Percentiles rank a stretch among this genome's conserved stretches.
Evolutionary conservation across 1,284 basidiomycete genomes (phyloP).

Genomic region (Coniophora puteana): DNA sequence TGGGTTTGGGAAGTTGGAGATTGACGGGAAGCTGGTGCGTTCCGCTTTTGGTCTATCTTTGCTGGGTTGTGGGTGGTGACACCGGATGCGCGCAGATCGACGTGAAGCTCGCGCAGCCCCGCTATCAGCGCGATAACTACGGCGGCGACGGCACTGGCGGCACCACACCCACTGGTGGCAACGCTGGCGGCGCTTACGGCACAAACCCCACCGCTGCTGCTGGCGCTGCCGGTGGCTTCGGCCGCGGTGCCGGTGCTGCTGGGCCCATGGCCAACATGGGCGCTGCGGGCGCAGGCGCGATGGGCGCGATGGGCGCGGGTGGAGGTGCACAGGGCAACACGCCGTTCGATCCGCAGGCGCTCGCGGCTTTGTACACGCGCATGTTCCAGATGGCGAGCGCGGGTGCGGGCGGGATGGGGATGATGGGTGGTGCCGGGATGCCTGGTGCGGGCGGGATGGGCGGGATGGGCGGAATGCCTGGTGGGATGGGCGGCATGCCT

Average conservation of each 20-base stretch:
- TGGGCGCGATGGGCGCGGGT: slow-evolving; percentile 9
- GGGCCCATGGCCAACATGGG: slow-evolving; percentile 20
- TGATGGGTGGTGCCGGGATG: slow-evolving; percentile 43
- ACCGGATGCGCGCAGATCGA: slow-evolving; percentile 76
- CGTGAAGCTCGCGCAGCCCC: slow-evolving; percentile 89
- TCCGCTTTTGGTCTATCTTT: slow-evolving; percentile 1
- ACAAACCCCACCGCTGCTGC: too few relatives aligned
- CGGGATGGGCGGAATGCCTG: slow-evolving; percentile 36
- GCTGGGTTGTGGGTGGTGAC: slow-evolving; percentile 8
- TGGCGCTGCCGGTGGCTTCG: slow-evolving; percentile 17
- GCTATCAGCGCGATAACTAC: slow-evolving; percentile 68
- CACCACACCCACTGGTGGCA: slow-evolving; percentile 34
- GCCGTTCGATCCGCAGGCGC: slow-evolving; percentile 77
- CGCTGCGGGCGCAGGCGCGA: slow-evolving; percentile 18
- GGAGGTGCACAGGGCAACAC: slow-evolving; percentile 37
- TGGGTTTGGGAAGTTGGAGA: slow-evolving; percentile 80
- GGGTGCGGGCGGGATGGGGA: slow-evolving; percentile 38
- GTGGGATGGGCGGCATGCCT: slow-evolving; percentile 29
- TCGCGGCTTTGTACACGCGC: slow-evolving; percentile 76
- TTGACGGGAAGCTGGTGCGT: slow-evolving; percentile 88
- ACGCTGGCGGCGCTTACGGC: slow-evolving; percentile 22
- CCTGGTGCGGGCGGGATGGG: slow-evolving; percentile 35
- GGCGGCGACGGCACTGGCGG: slow-evolving; percentile 32
- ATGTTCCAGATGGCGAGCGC: slow-evolving; percentile 76
- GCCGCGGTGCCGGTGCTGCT: slow-evolving; percentile 14